Base-by-base conservation (phyloP, 2,329 filamentous ascomycete species). In the Phialemoniopsis sp. region DNA sequence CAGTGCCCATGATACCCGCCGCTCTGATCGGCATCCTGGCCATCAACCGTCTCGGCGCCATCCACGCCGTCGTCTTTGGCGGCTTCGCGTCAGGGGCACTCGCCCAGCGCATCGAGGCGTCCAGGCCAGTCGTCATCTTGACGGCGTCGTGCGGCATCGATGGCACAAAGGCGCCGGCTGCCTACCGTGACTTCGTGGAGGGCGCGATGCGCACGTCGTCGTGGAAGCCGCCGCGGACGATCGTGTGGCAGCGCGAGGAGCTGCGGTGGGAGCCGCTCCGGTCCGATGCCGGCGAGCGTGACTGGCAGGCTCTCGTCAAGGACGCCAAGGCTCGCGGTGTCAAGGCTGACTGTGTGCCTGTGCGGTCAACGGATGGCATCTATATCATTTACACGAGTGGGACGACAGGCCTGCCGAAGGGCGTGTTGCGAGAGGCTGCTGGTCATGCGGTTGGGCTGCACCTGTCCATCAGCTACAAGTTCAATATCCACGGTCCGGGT, bases 101-200 rank as follows among this genome's bases (percentile, higher is more conserved):
- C 33, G 88, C 89, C 1, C 90, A 96, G 63, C 78, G 90, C 18
- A 95, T 97, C 48, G 89, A 95, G 37, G 85, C 87, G 0, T 88
- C 85, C 8, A 76, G 76, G 28, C 88, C 90, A 8, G 77, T 78
- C 8, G 81, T 77, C 9, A 80, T 96, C 36, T 76, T 96, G 58
- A 95, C 90, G 1, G 89, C 90, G 1, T 95, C 88, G 8, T 96
- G 90, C 60, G 90, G 90, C 28, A 90, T 96, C 40, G 90, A 96
- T 52, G 90, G 89, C 4, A 72, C 72, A 37, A 95, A 95, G 60
- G 84, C 85, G 1, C 82, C 89, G 1, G 73, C 87, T 43, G 66
- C 78, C n/a, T 96, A 96, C 60, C 74, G 80, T 47, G 78, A 81
- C 1, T 78, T 95, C 49, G 81, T 95, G 35, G 77, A 84, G 46